Conservation (phyloP, 176 grass and related monocot species). For the Eremochloa ophiuroides region DNA sequence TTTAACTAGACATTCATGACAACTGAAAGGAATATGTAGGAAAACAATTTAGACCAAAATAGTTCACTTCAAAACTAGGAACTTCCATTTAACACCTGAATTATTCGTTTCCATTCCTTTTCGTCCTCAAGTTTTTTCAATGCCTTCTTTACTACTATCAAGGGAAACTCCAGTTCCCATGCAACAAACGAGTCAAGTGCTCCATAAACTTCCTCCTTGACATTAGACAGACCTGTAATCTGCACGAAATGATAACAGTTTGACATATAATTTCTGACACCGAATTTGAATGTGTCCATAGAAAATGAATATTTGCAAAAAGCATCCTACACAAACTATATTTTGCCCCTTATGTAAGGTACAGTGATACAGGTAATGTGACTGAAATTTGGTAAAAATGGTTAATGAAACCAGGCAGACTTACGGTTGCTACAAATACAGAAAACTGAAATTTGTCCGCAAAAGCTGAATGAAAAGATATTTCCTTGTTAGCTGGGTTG, state of each 20-base stretch:
- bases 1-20: neutral
- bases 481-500: neutral
- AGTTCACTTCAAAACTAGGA: neutral
- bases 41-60: neutral
- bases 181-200: conserved; percentile 96
- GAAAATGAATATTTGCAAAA: conserved; percentile 3
- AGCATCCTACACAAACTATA: neutral
- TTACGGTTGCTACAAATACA: neutral
- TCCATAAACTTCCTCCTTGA: conserved; percentile 95
- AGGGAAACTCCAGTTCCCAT: conserved; percentile 97
- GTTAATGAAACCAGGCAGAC: neutral
- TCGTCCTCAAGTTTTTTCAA: conserved; percentile 74
- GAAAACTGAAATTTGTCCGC: neutral
- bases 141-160: conserved; percentile 94
- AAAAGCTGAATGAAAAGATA: neutral
- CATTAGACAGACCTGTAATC: conserved; percentile 91
- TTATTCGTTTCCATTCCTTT: conserved; percentile 98
- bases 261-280: neutral
- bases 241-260: conserved; percentile 17
- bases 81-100: conserved; percentile 56
- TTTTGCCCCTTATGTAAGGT: neutral
- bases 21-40: neutral
- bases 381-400: neutral
- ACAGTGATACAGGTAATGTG: neutral
- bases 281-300: neutral